phyloP scores from a whole-genome alignment of 2,329 filamentous ascomycete species.

The Alternaria viburni region DNA sequence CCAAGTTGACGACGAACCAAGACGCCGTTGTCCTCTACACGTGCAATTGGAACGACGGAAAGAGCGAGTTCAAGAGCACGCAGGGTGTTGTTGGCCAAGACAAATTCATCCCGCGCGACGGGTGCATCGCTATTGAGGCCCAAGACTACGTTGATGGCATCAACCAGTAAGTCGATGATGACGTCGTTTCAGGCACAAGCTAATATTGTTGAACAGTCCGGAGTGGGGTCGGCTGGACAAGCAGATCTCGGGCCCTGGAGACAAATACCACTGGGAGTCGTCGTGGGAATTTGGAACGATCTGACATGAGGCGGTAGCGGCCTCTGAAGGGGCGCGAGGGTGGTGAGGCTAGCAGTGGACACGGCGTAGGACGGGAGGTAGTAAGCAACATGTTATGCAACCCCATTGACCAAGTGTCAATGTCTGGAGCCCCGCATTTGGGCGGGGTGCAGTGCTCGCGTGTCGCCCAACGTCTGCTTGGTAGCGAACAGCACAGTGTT shows the following conservation, averaged over 20 bases:
- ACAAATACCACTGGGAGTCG: constrained; percentile 43
- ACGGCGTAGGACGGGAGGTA: constrained; percentile 1
- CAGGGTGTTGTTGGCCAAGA: constrained; percentile 37
- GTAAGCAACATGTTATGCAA: constrained; percentile 8
- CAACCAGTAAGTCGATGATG: constrained; percentile 38
- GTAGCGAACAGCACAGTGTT: neutral
- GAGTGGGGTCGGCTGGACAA: constrained; percentile 42
- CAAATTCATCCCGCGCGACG: constrained; percentile 42
- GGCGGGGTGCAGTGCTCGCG: constrained; percentile 12
- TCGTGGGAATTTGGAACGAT: constrained; percentile 42
- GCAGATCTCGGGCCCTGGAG: constrained; percentile 40
- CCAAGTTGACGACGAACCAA: constrained; percentile 40
- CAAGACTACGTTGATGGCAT: constrained; percentile 45
- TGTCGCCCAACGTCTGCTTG: constrained; percentile 9
- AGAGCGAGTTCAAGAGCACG: constrained; percentile 43
- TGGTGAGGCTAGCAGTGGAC: neutral
- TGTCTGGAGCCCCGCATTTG: constrained; percentile 21
- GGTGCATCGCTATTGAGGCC: constrained; percentile 44
- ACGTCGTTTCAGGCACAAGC: constrained; percentile 7
- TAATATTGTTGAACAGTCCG: constrained; percentile 35
- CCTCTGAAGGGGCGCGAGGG: neutral
- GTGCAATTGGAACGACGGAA: constrained; percentile 46
- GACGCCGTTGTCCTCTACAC: constrained; percentile 43
- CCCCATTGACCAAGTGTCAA: constrained; percentile 5
- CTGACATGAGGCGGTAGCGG: constrained; percentile 3